Base-by-base conservation (phyloP, 2,329 filamentous ascomycete species). In the Metarhizium rileyi region DNA sequence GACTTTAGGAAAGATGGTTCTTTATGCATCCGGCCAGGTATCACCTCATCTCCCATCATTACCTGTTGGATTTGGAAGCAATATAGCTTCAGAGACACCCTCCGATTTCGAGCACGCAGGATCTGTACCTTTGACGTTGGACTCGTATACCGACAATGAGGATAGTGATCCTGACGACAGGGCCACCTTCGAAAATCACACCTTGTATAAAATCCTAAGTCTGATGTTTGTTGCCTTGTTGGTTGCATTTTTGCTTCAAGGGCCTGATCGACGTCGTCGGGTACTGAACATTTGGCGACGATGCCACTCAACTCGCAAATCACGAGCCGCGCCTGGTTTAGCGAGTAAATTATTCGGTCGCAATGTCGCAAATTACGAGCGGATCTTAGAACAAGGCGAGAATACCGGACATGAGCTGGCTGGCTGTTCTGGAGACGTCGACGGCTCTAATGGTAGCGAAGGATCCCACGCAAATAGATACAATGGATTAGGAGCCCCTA, bases 1-100 rank as follows among this genome's bases (percentile, higher is more conserved):
- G 93, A 97, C 93, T 0, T 72, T 98, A 5, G 93, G 93, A 1
- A 95, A 96, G 63, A 96, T 97, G 78, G 80, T 98, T 6, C 78
- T 98, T 4, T 97, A 97, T 59, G 93, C 93, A 4, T 84, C 91
- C 0, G 93, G 89, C 3, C 89, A 96, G 64, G 76, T 98, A 5
- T 84, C 87, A 1, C 78, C 87, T 0, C 68, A 27, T 22, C 75
- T 72, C 2, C 70, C 65, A 1, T 57, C 62, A 2, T 70, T 90
- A 2, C 88, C 90, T 0, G 93, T 98, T 9, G 93, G 93, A 0
- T 97, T 97, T 62, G 93, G 93, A 50, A 89, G 83, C 68, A 98
- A 98, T 61, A 71, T 76, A n/a, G 71, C 72, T 36, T 74, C 73
- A 7, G 74, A 72, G 5, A 75, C 84, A 3, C 84, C 88, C 0